A percentile compares a stretch with the other conserved stretches of the same genome.
Evolutionary conservation across 2,329 filamentous ascomycete genomes (phyloP).

Genomic region (Sporothrix luriei): DNA sequence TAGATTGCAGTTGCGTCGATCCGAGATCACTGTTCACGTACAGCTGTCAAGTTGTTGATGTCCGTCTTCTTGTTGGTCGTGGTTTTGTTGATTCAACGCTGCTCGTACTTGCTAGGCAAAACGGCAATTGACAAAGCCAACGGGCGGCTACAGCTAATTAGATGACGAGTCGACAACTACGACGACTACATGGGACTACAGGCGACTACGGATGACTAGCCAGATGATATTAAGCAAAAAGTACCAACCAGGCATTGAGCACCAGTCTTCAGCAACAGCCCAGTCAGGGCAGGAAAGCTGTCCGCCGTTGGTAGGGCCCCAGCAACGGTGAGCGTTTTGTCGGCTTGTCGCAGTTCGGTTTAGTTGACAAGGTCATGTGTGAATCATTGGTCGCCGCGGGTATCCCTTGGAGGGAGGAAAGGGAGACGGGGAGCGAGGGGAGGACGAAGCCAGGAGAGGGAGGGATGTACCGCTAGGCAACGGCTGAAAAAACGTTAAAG

Average conservation of each 20-base stretch:
- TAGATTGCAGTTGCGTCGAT: background rate
- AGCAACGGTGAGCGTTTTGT: background rate
- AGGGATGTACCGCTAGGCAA: background rate
- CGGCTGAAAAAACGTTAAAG: too few relatives aligned
- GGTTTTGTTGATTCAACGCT: background rate
- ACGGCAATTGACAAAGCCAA: background rate
- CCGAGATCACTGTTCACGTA: too few relatives aligned
- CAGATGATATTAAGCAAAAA: background rate
- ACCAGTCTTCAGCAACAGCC: too few relatives aligned
- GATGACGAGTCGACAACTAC: too few relatives aligned
- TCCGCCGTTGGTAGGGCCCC: too few relatives aligned
- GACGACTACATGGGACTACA: background rate
- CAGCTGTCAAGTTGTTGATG: background rate
- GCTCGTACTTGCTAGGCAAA: background rate
- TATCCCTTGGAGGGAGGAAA: background rate
- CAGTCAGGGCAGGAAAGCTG: background rate
- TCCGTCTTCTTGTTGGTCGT: background rate
- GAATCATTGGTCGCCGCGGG: conserved; percentile 12
- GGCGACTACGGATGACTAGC: background rate
- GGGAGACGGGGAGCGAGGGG: background rate
- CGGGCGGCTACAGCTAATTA: too few relatives aligned
- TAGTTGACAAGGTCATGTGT: background rate
- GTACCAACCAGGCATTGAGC: too few relatives aligned
- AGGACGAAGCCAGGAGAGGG: background rate
- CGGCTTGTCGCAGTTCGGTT: background rate